Evolutionary conservation across 2,329 filamentous ascomycete species (phyloP).

Genomic region (Dothistroma septosporum): DNA sequence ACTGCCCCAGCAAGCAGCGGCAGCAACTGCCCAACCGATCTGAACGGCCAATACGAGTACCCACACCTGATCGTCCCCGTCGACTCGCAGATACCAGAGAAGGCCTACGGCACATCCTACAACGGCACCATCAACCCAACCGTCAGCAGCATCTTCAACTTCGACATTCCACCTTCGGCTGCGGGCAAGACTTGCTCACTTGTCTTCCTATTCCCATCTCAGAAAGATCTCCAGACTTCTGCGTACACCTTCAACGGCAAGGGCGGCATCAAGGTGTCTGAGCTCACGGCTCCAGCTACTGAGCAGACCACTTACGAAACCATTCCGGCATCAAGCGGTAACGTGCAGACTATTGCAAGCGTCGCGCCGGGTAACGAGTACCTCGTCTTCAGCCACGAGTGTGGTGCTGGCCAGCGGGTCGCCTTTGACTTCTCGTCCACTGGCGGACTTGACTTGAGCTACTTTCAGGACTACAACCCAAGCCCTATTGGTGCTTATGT

Average conservation of each 20-base stretch:
- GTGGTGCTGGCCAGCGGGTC: constrained; percentile 14
- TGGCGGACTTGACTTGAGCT: constrained; percentile 13
- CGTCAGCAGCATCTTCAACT: constrained; percentile 62
- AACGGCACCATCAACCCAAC: constrained; percentile 54
- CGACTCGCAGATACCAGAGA: constrained; percentile 52
- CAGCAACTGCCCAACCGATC: constrained; percentile 29
- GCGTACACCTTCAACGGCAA: constrained; percentile 46
- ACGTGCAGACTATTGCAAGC: constrained; percentile 1
- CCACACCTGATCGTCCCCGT: constrained; percentile 62
- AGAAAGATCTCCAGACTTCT: constrained; percentile 56
- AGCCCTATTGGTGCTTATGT: constrained; percentile 26
- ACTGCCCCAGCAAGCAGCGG: constrained; percentile 3
- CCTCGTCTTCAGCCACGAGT: constrained; percentile 13
- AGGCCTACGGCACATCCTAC: constrained; percentile 52
- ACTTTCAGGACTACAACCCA: constrained; percentile 23
- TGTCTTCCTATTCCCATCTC: constrained; percentile 60
- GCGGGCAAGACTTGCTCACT: constrained; percentile 59
- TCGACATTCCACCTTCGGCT: constrained; percentile 56
- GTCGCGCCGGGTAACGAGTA: constrained; percentile 16
- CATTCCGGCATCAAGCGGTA: constrained; percentile 3
- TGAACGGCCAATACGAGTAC: constrained; percentile 40
- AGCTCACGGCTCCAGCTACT: constrained; percentile 46
- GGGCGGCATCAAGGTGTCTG: constrained; percentile 21
- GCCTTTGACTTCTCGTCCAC: constrained; percentile 11
- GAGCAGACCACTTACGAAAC: constrained; percentile 52